Evolutionary conservation across 768 basidiomycete species (phyloP), one percentile per base, ranked within the genome.

Genomic region (Suillus clintonianus): DNA sequence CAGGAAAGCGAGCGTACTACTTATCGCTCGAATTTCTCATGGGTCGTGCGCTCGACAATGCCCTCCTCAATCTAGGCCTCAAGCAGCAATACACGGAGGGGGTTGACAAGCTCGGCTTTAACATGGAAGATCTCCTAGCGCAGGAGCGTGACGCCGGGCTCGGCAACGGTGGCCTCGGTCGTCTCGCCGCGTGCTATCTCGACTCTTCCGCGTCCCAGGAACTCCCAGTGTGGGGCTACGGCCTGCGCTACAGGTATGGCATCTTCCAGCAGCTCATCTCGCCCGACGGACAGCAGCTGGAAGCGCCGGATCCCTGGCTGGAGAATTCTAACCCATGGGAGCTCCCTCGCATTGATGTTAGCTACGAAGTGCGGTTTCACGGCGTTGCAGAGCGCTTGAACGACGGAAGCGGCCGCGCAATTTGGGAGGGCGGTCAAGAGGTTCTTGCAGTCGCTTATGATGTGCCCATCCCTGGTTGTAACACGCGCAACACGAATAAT

Each of bases 161-260:
- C 13, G 97, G 97, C 6, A 97, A 98, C 74, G 96, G 96, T 67
- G 97, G 97, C 62, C 85, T 98, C 10, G 97, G 97, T 0, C 92
- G 97, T 36, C 86, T 99, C 51, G 97, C 97, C 0, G 97, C 97
- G 0, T 99, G 97, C 79, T 99, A 98, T 74, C 87, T 97, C 59
- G 96, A 98, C 72, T 94, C 92, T n/a, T 87, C 89, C 27, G 89
- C 96, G 4, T 92, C 91, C 10, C 89, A 94, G 71, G 90, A 96
- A 76, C 84, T 98, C 5, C 97, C 97, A 0, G 85, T 94, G 27
- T 98, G 95, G 95, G 97, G 97, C 51, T 98, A 98, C 70, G 95
- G 95, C 48, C 77, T 97, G 63, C 81, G 95, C 50, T 97, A 95
- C 84, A 89, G 93, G 74, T 96, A 95, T 70, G 95, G 95, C 61